phyloP scores from a whole-genome alignment of 768 basidiomycete genomes.

The Pleurotus platypus region DNA sequence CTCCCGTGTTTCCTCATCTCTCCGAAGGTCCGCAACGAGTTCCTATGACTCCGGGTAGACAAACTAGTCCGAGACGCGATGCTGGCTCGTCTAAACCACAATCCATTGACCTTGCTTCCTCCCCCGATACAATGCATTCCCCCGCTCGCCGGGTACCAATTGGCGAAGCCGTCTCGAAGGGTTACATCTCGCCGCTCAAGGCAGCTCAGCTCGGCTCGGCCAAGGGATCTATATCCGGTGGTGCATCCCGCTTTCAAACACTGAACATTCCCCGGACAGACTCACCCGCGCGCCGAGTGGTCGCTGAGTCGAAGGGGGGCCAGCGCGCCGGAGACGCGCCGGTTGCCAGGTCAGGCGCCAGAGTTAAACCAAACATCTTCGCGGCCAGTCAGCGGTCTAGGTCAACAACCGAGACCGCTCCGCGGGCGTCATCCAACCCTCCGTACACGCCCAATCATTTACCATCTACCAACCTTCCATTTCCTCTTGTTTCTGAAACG shows the following conservation, averaged over 20 bases:
- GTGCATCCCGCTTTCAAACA: slow-evolving; percentile 17
- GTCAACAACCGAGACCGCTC: neutral
- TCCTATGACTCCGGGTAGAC: slow-evolving; percentile 15
- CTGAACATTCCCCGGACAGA: slow-evolving; percentile 28
- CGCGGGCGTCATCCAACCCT: neutral
- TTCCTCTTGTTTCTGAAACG: slow-evolving; percentile 13
- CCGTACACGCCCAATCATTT: neutral
- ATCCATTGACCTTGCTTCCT: slow-evolving; percentile 18
- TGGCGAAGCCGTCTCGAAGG: slow-evolving; percentile 44
- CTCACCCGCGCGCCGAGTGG: slow-evolving; percentile 40
- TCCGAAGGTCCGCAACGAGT: slow-evolving; percentile 3
- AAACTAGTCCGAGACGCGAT: slow-evolving; percentile 16
- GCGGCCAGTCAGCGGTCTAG: no score
- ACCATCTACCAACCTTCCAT: neutral
- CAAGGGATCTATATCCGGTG: slow-evolving; percentile 7
- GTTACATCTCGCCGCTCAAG: slow-evolving; percentile 48
- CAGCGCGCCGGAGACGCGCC: no score
- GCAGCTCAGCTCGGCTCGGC: slow-evolving; percentile 25
- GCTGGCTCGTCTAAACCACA: slow-evolving; percentile 31
- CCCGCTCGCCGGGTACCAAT: slow-evolving; percentile 67
- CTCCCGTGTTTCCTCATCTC: slow-evolving; percentile 4
- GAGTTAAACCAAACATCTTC: no score
- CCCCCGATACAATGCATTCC: slow-evolving; percentile 39
- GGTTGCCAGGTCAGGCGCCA: slow-evolving; percentile 8
- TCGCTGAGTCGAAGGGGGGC: neutral